A percentile compares a stretch with the other conserved stretches of the same genome.
phyloP scores from a whole-genome alignment of 495 filamentous ascomycete species.

The Xylaria grammica region DNA sequence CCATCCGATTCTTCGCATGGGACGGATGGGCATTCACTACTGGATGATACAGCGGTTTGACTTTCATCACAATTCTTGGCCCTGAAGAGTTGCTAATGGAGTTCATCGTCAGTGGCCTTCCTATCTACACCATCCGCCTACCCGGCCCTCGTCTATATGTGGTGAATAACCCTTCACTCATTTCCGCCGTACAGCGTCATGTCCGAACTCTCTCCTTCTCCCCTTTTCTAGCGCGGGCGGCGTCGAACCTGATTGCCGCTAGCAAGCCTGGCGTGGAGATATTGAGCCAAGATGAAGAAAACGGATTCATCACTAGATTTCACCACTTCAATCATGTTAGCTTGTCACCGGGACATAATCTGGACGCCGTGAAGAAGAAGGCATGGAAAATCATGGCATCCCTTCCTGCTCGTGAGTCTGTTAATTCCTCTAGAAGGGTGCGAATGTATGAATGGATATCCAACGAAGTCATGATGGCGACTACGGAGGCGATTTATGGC shows the following conservation, averaged over 20 bases:
- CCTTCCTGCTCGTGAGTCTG: constrained; percentile 1
- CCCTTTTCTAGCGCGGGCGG: constrained; percentile 8
- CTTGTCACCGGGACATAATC: constrained; percentile 23
- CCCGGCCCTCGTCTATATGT: constrained; percentile 32
- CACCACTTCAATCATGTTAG: constrained; percentile 10
- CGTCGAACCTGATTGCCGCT: constrained; percentile 19
- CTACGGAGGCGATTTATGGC: constrained; percentile 20
- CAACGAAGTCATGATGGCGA: constrained; percentile 9
- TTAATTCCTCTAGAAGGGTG: neutral
- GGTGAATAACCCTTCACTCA: constrained; percentile 29
- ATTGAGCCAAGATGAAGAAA: constrained; percentile 24
- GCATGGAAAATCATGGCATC: constrained; percentile 14
- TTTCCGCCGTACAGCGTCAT: constrained; percentile 29
- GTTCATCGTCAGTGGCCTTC: constrained; percentile 12
- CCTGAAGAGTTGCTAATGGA: too few relatives aligned
- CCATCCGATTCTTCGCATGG: too few relatives aligned
- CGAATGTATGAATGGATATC: neutral
- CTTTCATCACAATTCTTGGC: too few relatives aligned
- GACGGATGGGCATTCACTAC: too few relatives aligned
- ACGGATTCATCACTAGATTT: constrained; percentile 24
- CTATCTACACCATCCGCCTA: constrained; percentile 39
- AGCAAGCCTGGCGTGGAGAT: constrained; percentile 26
- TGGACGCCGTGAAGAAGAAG: constrained; percentile 28
- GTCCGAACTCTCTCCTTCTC: constrained; percentile 28
- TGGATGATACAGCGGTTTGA: too few relatives aligned